phyloP scores from a whole-genome alignment of 2,329 filamentous ascomycete genomes.

The Ophiocordyceps camponoti-rufipedis region DNA sequence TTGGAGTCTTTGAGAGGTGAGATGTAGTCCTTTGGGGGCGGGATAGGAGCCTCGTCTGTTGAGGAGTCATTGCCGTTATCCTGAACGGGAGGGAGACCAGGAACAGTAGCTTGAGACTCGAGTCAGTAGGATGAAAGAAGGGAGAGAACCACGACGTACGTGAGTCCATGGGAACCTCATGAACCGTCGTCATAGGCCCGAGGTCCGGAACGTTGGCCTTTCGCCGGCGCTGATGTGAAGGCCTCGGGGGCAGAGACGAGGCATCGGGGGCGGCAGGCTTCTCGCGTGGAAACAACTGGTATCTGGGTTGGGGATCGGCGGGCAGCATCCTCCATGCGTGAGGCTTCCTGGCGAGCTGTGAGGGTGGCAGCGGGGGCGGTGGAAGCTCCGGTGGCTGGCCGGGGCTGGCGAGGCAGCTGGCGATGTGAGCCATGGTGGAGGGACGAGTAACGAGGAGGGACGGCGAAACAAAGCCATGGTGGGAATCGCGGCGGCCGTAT shows the following conservation, averaged over 20 bases:
- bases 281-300: slow-evolving; percentile 41
- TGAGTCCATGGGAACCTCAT: slow-evolving; percentile 50
- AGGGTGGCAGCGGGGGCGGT: slow-evolving; percentile 26
- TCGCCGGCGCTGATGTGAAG: slow-evolving; percentile 24
- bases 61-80: slow-evolving; percentile 22
- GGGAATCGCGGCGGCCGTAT: neutral
- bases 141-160: slow-evolving; percentile 27
- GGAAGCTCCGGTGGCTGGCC: slow-evolving; percentile 30
- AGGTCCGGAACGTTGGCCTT: slow-evolving; percentile 48
- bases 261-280: slow-evolving; percentile 16
- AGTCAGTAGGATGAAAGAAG: neutral
- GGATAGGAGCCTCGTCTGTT: neutral
- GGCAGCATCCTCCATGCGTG: slow-evolving; percentile 42
- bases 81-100: slow-evolving; percentile 43
- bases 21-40: slow-evolving; percentile 31
- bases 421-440: slow-evolving; percentile 43
- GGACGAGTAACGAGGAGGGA: neutral
- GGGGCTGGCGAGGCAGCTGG: slow-evolving; percentile 34
- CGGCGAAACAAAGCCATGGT: neutral
- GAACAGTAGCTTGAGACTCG: slow-evolving; percentile 38
- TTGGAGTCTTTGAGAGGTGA: slow-evolving; percentile 34
- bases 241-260: neutral
- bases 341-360: slow-evolving; percentile 24
- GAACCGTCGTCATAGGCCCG: slow-evolving; percentile 50
- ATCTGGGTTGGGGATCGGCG: slow-evolving; percentile 31